Conservation (phyloP, 2,329 filamentous ascomycete species). For the Macrophomina pseudophaseolina region DNA sequence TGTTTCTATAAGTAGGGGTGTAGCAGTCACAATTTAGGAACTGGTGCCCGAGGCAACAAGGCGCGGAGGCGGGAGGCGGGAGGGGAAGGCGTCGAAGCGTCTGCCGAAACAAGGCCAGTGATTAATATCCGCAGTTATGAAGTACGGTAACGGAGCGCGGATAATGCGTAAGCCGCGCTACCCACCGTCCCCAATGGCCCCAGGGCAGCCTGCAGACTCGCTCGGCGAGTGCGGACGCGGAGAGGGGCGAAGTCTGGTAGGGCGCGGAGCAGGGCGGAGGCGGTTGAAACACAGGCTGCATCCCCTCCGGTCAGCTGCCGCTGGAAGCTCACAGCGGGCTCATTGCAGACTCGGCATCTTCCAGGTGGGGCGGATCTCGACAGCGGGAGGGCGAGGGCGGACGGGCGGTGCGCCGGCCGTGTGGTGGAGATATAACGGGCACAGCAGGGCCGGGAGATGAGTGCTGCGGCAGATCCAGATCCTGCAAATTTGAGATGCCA, state of each 20-base stretch:
- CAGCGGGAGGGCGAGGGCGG: neutral
- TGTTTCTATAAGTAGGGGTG: conserved; percentile 16
- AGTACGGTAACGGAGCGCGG: neutral
- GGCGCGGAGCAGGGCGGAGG: neutral
- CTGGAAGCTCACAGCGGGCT: neutral
- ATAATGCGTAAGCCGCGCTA: conserved; percentile 2
- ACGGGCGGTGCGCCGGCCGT: conserved; percentile 3
- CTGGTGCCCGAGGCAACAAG: conserved; percentile 10
- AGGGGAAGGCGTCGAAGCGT: neutral
- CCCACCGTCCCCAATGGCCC: neutral
- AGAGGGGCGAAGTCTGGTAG: neutral
- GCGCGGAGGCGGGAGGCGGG: conserved; percentile 5
- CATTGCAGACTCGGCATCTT: conserved; percentile 6
- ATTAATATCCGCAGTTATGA: conserved; percentile 12
- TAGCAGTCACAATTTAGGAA: neutral
- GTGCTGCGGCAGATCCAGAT: conserved; percentile 19
- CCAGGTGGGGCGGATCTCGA: conserved; percentile 6
- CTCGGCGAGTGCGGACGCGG: too few relatives aligned
- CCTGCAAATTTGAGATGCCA: conserved; percentile 11
- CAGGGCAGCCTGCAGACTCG: conserved; percentile 1
- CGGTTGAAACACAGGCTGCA: conserved; percentile 1
- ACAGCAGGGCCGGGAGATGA: conserved; percentile 16
- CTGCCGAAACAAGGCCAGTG: neutral
- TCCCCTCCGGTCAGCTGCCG: neutral
- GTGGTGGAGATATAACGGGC: conserved; percentile 3